Evolutionary conservation across 129 eudicot species (phyloP), one percentile per base, ranked within the genome.

Genomic region (Ambrosia artemisiifolia): DNA sequence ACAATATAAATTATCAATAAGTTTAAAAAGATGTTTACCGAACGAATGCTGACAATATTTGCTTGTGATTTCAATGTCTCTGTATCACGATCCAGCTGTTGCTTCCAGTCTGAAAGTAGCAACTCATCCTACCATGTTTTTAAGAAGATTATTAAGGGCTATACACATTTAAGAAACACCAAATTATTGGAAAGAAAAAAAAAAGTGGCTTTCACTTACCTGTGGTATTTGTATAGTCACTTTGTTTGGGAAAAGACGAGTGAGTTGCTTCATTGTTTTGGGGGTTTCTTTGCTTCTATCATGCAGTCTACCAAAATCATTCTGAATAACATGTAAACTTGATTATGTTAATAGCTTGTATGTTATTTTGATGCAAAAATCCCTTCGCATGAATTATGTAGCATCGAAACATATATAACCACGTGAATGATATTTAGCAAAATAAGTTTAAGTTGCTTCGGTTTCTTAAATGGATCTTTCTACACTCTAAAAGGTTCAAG

Each of bases 201-300:
- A 10, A n/a, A 35, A 34, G 36, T 13, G 48, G 59, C 30, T 4
- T 12, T 57, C 48, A 40, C 71, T 70, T 83, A 93, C 98, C 88
- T 93, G 92, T 70, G 98, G 98, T 75, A 87, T 65, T 84, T 93
- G 95, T 66, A 93, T 87, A 43, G 90, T 80, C 57, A 93, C 95
- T 85, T 89, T 89, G 82, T 93, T 93, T 2, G 96, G 95, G 51
- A 93, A 93, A 80, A 93, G 95, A 9, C 92, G 85, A 35, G 79
- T 80, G 77, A 93, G 92, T 75, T 83, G 95, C 87, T 93, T 89
- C 90, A 93, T 83, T 43, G 89, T 78, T 70, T 93, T 93, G 56
- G 95, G 91, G 18, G 87, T 84, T 56, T 93, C 95, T 81, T 93
- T 89, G 88, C 75, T 85, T 84, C 87, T 87, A 70, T 93, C 98